Base-by-base conservation (phyloP, 2,329 filamentous ascomycete genomes). In the Talaromyces marneffei region DNA sequence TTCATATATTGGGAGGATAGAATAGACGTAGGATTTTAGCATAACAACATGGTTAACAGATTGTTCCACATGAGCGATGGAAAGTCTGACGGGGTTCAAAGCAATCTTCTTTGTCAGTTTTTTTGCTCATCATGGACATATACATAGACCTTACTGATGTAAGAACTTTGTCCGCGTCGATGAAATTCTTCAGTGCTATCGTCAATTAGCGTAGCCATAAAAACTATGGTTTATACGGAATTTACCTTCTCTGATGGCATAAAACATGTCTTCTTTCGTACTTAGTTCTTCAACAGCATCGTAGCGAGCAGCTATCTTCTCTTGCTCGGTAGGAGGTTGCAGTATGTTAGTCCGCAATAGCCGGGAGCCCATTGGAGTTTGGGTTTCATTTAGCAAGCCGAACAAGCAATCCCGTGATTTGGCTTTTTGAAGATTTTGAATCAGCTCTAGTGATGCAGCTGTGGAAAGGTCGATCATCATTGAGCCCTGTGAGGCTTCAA, bases 381-480 rank as follows among this genome's bases (percentile, higher is more conserved):
- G 72, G 0, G 92, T 96, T 65, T 91, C 83, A 68, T 97, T 95
- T 50, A 99, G 77, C 0, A 97, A 74, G 0, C 92, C 92, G 65
- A 92, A 93, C 0, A 99, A 78, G 65, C 88, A 93, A 40, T 93
- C 85, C 65, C 87, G 90, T 0, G 92, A 96, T 66, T 89, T 92
- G 0, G 86, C 70, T 66, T 88, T 87, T 12, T 90, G 87, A 0
- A 92, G 71, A 66, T 97, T 99, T 68, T 96, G 91, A 27, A 97
- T 89, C 5, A 99, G 82, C 72, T 99, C 94, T 2, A 99, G 80
- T 0, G 91, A 91, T 39, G 87, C 83, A 29, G 97, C 91, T 0
- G 92, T 96, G 0, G 91, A 88, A 2, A 94, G 82, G 69, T 97
- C 93, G 67, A 97, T 95, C 84, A 96, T 91, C 92, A 97, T 96